A percentile compares a stretch with the other conserved stretches of the same genome.
Conservation (phyloP, 148 eudicot genomes). For the Pharnaceum exiguum region DNA sequence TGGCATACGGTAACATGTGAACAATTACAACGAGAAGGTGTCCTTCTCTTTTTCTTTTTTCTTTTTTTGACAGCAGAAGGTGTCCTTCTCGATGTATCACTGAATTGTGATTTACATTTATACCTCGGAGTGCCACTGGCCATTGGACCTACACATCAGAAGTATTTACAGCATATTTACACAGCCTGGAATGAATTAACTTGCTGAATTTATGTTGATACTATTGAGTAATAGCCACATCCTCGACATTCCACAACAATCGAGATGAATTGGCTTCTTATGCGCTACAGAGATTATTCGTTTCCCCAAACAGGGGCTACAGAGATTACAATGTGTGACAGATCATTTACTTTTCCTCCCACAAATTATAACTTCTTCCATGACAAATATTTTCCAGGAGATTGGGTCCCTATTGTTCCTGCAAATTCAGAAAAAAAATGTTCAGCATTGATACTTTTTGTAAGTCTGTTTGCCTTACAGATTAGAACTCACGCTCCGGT, state of each 20-base stretch:
- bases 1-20: no score
- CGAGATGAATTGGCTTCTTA: slow-evolving; percentile 1
- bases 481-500: neutral
- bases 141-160: no score
- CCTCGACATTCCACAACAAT: neutral
- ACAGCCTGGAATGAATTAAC: no score
- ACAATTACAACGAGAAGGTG: no score
- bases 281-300: no score
- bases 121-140: no score
- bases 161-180: no score
- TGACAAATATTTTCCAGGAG: neutral
- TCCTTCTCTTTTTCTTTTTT: no score
- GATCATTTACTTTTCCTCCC: slow-evolving; percentile 6
- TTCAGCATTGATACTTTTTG: neutral
- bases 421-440: neutral
- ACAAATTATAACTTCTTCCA: neutral
- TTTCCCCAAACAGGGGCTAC: neutral
- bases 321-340: neutral
- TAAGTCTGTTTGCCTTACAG: neutral
- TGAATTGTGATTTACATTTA: no score
- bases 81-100: no score
- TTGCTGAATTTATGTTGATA: no score
- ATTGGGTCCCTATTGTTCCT: slow-evolving; percentile 12
- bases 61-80: no score
- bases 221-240: neutral